Evolutionary conservation across 108 stramenopile genomes (phyloP), one percentile per base, ranked within the genome.

Genomic region (Bacterosira constricta): DNA sequence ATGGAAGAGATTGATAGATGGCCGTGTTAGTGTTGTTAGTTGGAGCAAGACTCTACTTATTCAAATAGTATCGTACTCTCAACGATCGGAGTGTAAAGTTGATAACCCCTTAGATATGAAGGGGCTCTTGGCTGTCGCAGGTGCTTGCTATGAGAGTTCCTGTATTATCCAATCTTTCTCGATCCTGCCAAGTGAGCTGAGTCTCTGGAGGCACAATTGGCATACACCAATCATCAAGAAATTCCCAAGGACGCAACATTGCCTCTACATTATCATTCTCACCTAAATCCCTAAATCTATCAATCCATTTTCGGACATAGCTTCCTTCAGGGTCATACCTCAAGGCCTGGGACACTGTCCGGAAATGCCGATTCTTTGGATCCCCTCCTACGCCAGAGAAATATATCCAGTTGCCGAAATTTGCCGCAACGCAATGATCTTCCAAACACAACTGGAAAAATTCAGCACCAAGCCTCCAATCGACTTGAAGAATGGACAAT

Each of bases 401-500:
- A 57, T 91, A 87, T 9, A 83, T 60, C 96, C 96, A 97, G 63
- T 96, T 98, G 3, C 95, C 94, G 67, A 75, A 97, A 65, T 98
- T 98, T 38, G 88, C 79, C 8, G 75, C 88, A 0, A 93, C 90
- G 62, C 95, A 95, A 71, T 96, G 87, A 75, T 97, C 97, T 54
- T 87, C 58, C 56, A 96, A 80, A 20, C 82, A 71, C 47, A 90
- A 84, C 60, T 96, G 92, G 64, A 94, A 96, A 80, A 65, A 85
- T 55, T 93, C 86, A 6, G 96, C 96, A 0, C 95, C 97, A 15
- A 90, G 76, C 27, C 97, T 76, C 97, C 96, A 97, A 75, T 97
- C 97, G 35, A 92, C n/a, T n/a, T n/a, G n/a, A n/a, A n/a, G n/a
- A n/a, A n/a, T n/a, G n/a, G n/a, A n/a, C n/a, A n/a, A n/a, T n/a